These are phyloP conservation scores for Diaporthe sp. DNA, from an alignment of 2,329 filamentous ascomycete species.

Conservation along the genomic window DNA sequence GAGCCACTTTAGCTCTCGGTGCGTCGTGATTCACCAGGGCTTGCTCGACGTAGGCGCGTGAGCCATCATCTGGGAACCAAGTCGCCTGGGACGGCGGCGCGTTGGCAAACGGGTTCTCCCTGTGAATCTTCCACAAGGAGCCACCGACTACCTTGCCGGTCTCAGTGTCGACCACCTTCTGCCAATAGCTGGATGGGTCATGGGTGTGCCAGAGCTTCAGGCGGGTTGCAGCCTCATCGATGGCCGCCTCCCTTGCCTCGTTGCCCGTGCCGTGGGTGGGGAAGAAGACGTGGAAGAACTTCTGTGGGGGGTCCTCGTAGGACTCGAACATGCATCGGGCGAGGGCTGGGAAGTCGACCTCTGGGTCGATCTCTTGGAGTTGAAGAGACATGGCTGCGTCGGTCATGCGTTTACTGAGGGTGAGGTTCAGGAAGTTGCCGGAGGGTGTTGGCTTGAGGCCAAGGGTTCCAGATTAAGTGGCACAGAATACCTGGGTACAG, in stretches of 20 bases:
- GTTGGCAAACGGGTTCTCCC: slow-evolving; percentile 48
- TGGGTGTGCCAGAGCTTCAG: slow-evolving; percentile 46
- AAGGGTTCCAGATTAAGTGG: not conserved
- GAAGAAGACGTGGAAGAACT: slow-evolving; percentile 48
- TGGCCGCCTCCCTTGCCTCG: slow-evolving; percentile 44
- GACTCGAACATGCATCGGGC: slow-evolving; percentile 47
- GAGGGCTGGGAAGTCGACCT: slow-evolving; percentile 37
- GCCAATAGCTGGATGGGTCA: slow-evolving; percentile 49
- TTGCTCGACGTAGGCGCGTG: slow-evolving; percentile 45
- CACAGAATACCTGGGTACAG: not conserved
- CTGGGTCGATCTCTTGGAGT: slow-evolving; percentile 4
- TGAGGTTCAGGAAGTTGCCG: not conserved
- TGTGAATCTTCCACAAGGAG: slow-evolving; percentile 49
- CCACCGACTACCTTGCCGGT: slow-evolving; percentile 48
- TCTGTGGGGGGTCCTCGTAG: slow-evolving; percentile 47
- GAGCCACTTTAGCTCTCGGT: slow-evolving; percentile 13
- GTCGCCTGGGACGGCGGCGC: slow-evolving; percentile 43
- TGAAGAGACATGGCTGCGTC: not conserved
- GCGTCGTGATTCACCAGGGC: slow-evolving; percentile 34
- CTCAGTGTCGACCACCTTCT: slow-evolving; percentile 50
- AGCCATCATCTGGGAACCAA: slow-evolving; percentile 52
- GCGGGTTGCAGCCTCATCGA: slow-evolving; percentile 44
- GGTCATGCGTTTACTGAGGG: not conserved
- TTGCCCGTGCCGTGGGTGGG: slow-evolving; percentile 44
- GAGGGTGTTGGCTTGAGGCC: not conserved